Conservation (phyloP, 371 early-diverging fungal species). For the Paramicrosporidium saccamoebae region DNA sequence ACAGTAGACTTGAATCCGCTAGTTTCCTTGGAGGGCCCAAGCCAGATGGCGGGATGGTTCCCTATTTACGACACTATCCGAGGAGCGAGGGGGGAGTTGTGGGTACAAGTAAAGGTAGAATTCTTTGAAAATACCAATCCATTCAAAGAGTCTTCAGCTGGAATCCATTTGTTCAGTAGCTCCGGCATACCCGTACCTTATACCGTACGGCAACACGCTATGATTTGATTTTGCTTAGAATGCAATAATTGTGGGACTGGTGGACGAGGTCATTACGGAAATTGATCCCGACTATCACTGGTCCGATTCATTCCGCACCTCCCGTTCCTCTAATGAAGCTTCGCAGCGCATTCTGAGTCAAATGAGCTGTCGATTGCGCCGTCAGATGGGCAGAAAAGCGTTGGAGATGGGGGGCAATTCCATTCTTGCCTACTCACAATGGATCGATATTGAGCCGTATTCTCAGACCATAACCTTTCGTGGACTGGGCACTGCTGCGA, state of each 20-base stretch:
- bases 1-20: conserved; percentile 30
- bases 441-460: conserved; percentile 24
- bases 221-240: too few species aligned
- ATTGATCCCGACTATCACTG: conserved; percentile 37
- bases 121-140: conserved; percentile 33
- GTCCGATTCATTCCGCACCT: conserved; percentile 23
- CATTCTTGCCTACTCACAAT: conserved; percentile 22
- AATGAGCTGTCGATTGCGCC: conserved; percentile 15
- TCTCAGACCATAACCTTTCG: conserved; percentile 22
- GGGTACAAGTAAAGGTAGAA: conserved; percentile 19
- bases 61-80: conserved; percentile 24
- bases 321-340: conserved; percentile 27
- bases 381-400: conserved; percentile 24
- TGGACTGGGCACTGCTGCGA: conserved; percentile 27
- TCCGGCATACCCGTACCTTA: conserved; percentile 1
- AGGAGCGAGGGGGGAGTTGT: conserved; percentile 26
- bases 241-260: too few species aligned
- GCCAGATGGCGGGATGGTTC: conserved; percentile 31
- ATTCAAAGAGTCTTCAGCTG: conserved; percentile 17
- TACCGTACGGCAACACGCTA: not conserved
- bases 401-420: conserved; percentile 28
- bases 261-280: conserved; percentile 15
- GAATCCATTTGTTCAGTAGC: conserved; percentile 19
- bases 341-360: conserved; percentile 19
- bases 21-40: conserved; percentile 6